Conservation (phyloP, 768 basidiomycete species). For the Tylopilus cervinicoccineus region DNA sequence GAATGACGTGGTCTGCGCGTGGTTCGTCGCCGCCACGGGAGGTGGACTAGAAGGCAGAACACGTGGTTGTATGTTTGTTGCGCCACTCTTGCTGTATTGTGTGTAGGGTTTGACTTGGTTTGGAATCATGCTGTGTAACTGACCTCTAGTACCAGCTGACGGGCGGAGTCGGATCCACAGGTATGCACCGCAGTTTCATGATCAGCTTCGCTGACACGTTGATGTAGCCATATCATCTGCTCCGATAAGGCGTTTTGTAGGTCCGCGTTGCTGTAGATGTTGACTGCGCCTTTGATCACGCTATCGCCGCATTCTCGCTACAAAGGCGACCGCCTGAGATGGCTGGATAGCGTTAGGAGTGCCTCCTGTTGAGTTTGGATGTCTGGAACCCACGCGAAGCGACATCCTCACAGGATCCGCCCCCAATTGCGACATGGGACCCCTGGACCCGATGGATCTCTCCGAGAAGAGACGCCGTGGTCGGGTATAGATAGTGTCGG, state of each 20-base stretch:
- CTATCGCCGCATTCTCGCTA: background rate
- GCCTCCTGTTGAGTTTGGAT: background rate
- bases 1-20: background rate
- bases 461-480: conserved; percentile 14
- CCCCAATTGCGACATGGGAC: background rate
- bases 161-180: background rate
- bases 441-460: conserved; percentile 16
- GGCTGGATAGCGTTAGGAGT: background rate
- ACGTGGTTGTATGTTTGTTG: background rate
- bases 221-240: background rate
- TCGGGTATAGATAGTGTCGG: conserved; percentile 17
- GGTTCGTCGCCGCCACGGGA: background rate
- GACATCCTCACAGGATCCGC: conserved; percentile 9
- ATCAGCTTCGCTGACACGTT: conserved; percentile 4
- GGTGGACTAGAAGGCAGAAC: background rate
- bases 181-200: background rate
- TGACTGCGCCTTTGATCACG: conserved; percentile 8
- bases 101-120: conserved; percentile 1
- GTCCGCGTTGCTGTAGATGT: conserved; percentile 19
- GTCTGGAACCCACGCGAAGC: conserved; percentile 3
- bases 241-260: conserved; percentile 13
- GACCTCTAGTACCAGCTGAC: background rate
- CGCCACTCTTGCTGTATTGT: background rate
- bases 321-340: conserved; percentile 5
- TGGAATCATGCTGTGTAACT: conserved; percentile 13